Base-by-base conservation (phyloP, 2,329 filamentous ascomycete genomes). In the Talaromyces sp. region DNA sequence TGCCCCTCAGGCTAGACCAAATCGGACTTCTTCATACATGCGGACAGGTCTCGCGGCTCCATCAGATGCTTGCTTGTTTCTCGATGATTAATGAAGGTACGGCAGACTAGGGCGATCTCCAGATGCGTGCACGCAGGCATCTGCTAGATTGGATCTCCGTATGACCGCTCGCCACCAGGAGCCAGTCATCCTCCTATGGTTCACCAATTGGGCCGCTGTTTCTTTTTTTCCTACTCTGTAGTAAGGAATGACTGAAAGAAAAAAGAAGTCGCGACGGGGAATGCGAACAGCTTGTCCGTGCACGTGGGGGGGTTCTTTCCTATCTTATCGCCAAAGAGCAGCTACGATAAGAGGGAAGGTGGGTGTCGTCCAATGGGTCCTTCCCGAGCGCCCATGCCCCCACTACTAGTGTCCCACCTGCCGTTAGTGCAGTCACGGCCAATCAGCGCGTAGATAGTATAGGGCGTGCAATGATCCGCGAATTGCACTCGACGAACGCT, bases 391-490 rank as follows among this genome's bases (percentile, higher is more conserved):
- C 19, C 47, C 50, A 31, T 5, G 19, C 13, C 50, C 56, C 37
- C 56, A 58, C 56, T 31, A 45, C 9, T 9, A 27, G 37, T 39
- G 63, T 10, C 57, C 47, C 56, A 56, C 57, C 31, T 45, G 39
- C 37, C 63, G 45, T 25, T 45, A 25, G 10, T 22, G 17, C 11
- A 10, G 25, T 13, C 1, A 10, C 57, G n/a, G 49, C 64, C 66
- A 67, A 65, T 67, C 39, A 57, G 10, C n/a, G 17, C 37, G 17
- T 37, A 3, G 22, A 5, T 10, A 25, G 39, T 13, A 27, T 25
- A 25, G 59, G 59, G 66, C 66, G 66, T 67, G 66, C 66, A 37
- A 62, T 61, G 47, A 65, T 64, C 50, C 59, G 59, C 39, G 45
- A 56, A 39, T 61, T 27, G 37, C 50, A 67, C 66, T 67, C 66